These are phyloP conservation scores for Blastomyces emzantsi DNA, from an alignment of 2,329 filamentous ascomycete species.

Conservation along the genomic window DNA sequence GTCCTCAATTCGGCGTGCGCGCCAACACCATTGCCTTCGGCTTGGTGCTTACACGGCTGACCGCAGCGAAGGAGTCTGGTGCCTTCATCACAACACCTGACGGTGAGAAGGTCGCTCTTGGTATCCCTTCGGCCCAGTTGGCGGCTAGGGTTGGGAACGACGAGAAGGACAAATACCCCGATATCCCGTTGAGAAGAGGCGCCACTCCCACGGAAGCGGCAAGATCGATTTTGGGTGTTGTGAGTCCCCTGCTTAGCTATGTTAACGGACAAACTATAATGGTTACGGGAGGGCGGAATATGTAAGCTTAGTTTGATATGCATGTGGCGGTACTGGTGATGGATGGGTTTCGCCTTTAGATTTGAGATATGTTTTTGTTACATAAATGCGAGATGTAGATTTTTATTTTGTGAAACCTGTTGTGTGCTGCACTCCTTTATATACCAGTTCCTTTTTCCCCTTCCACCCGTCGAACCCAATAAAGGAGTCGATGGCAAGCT, in stretches of 20 bases:
- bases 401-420: neutral
- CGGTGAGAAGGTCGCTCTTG: constrained; percentile 64
- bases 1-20: constrained; percentile 69
- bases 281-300: constrained; percentile 67
- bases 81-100: constrained; percentile 68
- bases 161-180: constrained; percentile 41
- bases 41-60: constrained; percentile 68
- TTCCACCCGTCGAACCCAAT: neutral
- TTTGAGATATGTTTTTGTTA: neutral
- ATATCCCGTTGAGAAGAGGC: constrained; percentile 70
- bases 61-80: constrained; percentile 74
- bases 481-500: neutral
- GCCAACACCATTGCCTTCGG: constrained; percentile 81
- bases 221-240: constrained; percentile 64
- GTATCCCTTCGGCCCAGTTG: constrained; percentile 57
- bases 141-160: constrained; percentile 21
- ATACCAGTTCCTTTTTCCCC: neutral
- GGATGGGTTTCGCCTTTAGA: neutral
- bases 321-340: neutral
- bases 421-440: neutral
- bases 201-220: constrained; percentile 76
- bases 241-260: constrained; percentile 74
- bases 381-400: neutral
- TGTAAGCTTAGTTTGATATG: constrained; percentile 33
- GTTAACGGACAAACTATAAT: constrained; percentile 80